These are phyloP conservation scores for Rhipidocladum racemiflorum DNA, from an alignment of 176 grass and related monocot species.

Conservation along the genomic window DNA sequence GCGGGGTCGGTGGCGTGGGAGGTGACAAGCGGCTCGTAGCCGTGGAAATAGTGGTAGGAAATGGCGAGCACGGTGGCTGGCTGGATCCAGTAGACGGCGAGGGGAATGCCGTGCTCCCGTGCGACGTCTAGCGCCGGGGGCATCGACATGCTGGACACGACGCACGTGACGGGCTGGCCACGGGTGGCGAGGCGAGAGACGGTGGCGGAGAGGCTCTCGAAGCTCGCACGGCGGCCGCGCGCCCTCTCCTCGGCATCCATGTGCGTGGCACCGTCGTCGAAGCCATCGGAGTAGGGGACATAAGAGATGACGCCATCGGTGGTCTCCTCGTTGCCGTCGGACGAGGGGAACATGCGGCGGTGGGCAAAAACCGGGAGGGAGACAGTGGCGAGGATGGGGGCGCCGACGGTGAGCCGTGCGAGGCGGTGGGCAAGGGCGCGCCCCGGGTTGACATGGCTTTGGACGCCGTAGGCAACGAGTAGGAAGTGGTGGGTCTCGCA, in stretches of 20 bases:
- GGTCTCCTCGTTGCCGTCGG: neutral
- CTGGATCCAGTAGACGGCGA: slow-evolving; percentile 53
- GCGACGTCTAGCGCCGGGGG: slow-evolving; percentile 22
- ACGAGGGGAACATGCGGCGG: slow-evolving; percentile 42
- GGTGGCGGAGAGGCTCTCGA: slow-evolving; percentile 24
- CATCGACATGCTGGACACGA: slow-evolving; percentile 31
- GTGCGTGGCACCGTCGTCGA: neutral
- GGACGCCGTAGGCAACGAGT: slow-evolving; percentile 23
- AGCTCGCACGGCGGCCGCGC: neutral
- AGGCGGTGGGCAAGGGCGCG: slow-evolving; percentile 22
- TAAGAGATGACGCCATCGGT: slow-evolving; percentile 32
- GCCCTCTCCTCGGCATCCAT: neutral
- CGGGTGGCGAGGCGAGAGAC: neutral
- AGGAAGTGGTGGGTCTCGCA: slow-evolving; percentile 20
- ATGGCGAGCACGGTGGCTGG: slow-evolving; percentile 23
- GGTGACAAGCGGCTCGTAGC: slow-evolving; percentile 14
- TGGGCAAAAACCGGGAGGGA: slow-evolving; percentile 18
- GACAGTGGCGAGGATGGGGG: slow-evolving; percentile 29
- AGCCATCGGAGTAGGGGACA: slow-evolving; percentile 38
- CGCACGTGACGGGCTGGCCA: slow-evolving; percentile 20
- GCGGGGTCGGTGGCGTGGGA: neutral
- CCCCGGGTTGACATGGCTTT: slow-evolving; percentile 43
- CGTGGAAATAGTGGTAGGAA: slow-evolving; percentile 55
- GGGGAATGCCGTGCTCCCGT: slow-evolving; percentile 23
- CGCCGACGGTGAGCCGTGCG: neutral